A percentile compares a stretch with the other conserved stretches of the same genome.
Evolutionary conservation across 2,329 filamentous ascomycete species (phyloP).

Genomic region (Aspergillus ochraceoroseus): DNA sequence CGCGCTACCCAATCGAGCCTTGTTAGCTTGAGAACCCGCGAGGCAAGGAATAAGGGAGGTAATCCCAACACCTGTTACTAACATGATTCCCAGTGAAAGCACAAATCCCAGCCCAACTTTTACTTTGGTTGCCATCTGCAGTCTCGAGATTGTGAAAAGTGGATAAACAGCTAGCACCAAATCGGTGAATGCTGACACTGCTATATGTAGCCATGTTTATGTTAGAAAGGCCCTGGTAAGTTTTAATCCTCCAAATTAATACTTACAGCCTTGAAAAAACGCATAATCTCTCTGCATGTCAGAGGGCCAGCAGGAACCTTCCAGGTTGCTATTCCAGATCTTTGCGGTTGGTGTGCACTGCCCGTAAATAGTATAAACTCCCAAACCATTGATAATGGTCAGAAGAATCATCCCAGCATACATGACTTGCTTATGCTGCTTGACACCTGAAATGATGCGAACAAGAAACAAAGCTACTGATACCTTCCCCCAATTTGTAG

Average conservation of each 20-base stretch:
- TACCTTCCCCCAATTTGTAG: slow-evolving; percentile 16
- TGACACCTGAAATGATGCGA: slow-evolving; percentile 12
- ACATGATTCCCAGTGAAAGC: slow-evolving; percentile 18
- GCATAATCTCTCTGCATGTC: slow-evolving; percentile 13
- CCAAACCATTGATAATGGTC: slow-evolving; percentile 6
- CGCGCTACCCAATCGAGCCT: slow-evolving; percentile 6
- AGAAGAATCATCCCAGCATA: slow-evolving; percentile 8
- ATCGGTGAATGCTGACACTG: slow-evolving; percentile 11
- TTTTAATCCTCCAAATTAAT: no score
- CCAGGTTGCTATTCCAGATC: slow-evolving; percentile 3
- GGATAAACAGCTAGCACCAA: slow-evolving; percentile 14
- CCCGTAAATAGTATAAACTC: slow-evolving; percentile 12
- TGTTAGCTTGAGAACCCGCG: background rate
- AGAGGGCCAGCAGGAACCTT: slow-evolving; percentile 9
- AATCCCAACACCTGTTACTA: background rate
- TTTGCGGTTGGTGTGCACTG: slow-evolving; percentile 11
- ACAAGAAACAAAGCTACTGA: slow-evolving; percentile 16
- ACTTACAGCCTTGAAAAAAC: slow-evolving; percentile 16
- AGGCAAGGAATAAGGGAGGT: background rate
- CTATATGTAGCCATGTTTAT: slow-evolving; percentile 6
- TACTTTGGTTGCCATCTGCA: slow-evolving; percentile 15
- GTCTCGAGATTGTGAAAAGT: slow-evolving; percentile 9
- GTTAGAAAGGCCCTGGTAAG: no score
- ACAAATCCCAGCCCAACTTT: slow-evolving; percentile 13
- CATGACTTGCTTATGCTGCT: slow-evolving; percentile 10